phyloP scores from a whole-genome alignment of 2,329 filamentous ascomycete genomes.

The Metarhizium brunneum region DNA sequence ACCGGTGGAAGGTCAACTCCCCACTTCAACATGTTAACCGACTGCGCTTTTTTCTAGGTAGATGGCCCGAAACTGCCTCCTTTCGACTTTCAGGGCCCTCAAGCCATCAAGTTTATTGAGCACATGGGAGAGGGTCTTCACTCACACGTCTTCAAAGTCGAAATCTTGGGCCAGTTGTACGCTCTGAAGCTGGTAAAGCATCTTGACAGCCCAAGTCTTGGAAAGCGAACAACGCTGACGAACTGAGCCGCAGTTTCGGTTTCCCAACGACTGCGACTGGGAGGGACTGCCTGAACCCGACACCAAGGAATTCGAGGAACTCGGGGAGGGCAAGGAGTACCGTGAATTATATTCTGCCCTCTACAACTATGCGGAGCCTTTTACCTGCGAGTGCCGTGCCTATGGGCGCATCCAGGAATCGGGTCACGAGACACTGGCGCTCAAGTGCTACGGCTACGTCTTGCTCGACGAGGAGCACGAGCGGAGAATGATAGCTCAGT shows the following conservation, averaged over 20 bases:
- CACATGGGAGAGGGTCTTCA: slow-evolving; percentile 10
- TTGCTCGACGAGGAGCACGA: slow-evolving; percentile 13
- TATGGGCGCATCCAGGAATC: slow-evolving; percentile 18
- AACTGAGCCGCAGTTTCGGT: too few relatives aligned
- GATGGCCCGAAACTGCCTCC: neutral
- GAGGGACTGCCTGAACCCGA: too few relatives aligned
- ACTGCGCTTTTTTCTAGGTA: too few relatives aligned
- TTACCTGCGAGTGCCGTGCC: slow-evolving; percentile 17
- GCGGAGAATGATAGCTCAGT: neutral
- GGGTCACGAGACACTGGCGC: slow-evolving; percentile 13
- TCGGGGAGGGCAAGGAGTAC: too few relatives aligned
- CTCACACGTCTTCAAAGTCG: slow-evolving; percentile 11
- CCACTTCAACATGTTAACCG: too few relatives aligned
- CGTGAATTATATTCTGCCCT: neutral
- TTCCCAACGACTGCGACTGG: too few relatives aligned
- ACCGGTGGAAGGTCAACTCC: too few relatives aligned
- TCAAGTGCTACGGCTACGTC: slow-evolving; percentile 17
- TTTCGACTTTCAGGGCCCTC: neutral
- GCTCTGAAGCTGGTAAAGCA: slow-evolving; percentile 13
- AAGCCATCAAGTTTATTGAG: slow-evolving; percentile 7
- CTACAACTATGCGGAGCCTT: slow-evolving; percentile 14
- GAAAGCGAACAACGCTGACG: neutral
- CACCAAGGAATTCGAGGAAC: too few relatives aligned
- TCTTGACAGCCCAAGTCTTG: neutral
- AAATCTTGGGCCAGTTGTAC: slow-evolving; percentile 10